These are phyloP conservation scores for Neurospora sp. DNA, from an alignment of 495 filamentous ascomycete genomes.

Conservation along the genomic window DNA sequence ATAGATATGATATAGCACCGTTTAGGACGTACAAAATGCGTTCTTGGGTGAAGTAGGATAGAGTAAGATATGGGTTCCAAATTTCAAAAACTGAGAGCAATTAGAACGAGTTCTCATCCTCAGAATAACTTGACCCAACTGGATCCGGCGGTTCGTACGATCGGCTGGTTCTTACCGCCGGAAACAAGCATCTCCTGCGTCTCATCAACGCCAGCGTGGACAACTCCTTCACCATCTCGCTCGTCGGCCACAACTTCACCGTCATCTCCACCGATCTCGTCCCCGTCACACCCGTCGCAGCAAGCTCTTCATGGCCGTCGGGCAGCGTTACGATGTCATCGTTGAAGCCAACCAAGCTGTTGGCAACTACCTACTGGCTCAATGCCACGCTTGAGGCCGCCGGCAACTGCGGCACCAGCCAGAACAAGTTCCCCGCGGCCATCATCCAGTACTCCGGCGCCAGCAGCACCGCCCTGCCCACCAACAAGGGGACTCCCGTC, in stretches of 20 bases:
- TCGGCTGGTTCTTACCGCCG: conserved; percentile 27
- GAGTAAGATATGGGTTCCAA: too few species aligned
- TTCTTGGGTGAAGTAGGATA: too few species aligned
- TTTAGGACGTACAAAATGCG: too few species aligned
- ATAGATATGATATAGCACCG: too few species aligned
- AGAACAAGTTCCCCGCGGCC: conserved; percentile 18
- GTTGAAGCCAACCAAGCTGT: conserved; percentile 45
- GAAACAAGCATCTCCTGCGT: conserved; percentile 42
- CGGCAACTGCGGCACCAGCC: conserved; percentile 17
- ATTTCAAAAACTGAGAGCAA: too few species aligned
- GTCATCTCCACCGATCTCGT: conserved; percentile 45
- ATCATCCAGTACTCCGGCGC: conserved; percentile 33
- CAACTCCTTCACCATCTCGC: conserved; percentile 36
- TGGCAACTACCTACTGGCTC: conserved; percentile 48
- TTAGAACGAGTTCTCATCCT: too few species aligned
- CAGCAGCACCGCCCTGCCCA: conserved; percentile 13
- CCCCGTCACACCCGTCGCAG: conserved; percentile 38
- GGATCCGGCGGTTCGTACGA: conserved; percentile 23
- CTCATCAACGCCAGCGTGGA: conserved; percentile 49
- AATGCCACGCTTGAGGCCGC: conserved; percentile 22
- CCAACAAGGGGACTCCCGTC: neutral
- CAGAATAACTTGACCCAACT: conserved; percentile 2
- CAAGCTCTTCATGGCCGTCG: conserved; percentile 47
- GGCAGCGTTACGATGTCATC: conserved; percentile 63
- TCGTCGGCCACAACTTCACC: conserved; percentile 45